Conservation (phyloP, 192 early-diverging fungal genomes). For the Coemansia sp. region DNA sequence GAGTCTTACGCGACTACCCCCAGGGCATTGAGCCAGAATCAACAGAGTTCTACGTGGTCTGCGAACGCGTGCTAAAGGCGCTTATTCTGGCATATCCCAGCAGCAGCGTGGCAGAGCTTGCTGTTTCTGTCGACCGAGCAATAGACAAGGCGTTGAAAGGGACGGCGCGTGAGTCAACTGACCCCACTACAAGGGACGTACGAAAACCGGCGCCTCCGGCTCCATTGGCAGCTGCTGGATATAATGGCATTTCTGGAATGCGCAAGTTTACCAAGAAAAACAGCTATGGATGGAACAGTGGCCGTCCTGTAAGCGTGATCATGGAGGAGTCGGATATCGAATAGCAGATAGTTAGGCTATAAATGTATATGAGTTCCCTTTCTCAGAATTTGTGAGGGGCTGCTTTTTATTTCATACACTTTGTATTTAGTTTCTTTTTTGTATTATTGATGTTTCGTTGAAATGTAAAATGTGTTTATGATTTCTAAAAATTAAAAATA, state of each 20-base stretch:
- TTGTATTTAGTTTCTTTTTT: no score
- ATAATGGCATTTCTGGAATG: neutral
- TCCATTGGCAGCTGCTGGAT: neutral
- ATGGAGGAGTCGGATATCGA: conserved; percentile 47
- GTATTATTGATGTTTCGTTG: no score
- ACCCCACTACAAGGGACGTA: neutral
- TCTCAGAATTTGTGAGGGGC: no score
- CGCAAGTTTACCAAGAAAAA: conserved; percentile 14
- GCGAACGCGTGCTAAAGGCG: conserved; percentile 31
- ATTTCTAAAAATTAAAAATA: no score
- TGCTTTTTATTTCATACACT: no score
- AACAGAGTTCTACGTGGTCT: conserved; percentile 36
- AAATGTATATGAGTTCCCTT: no score
- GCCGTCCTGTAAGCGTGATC: conserved; percentile 42
- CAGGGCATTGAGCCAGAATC: conserved; percentile 35
- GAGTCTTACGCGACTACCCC: conserved; percentile 22
- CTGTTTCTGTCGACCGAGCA: conserved; percentile 32
- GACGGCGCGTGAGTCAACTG: neutral
- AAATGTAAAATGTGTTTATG: no score
- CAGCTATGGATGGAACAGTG: conserved; percentile 11
- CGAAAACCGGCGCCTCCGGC: neutral
- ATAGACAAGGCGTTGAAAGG: conserved; percentile 23
- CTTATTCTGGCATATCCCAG: conserved; percentile 34
- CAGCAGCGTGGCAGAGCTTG: conserved; percentile 38
- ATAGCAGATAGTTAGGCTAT: neutral